Conservation (phyloP, 106 monocot species). For the Dendrobium nobile region DNA sequence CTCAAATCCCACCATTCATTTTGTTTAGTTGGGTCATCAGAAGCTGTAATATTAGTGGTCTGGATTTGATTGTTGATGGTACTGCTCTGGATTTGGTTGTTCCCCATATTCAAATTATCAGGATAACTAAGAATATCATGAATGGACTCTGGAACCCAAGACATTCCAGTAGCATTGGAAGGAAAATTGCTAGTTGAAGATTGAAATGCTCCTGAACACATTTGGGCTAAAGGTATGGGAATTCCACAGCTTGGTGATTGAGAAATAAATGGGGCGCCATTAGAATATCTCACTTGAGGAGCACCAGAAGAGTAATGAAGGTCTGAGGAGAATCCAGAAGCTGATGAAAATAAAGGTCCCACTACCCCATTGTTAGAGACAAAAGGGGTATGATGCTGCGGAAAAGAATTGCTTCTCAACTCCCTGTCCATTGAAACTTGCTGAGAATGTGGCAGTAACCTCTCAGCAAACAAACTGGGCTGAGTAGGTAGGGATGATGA, state of each 20-base stretch:
- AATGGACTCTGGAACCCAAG: constrained; percentile 23
- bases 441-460: constrained; percentile 35
- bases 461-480: constrained; percentile 27
- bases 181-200: constrained; percentile 11
- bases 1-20: constrained; percentile 38
- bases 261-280: constrained; percentile 12
- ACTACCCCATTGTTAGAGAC: constrained; percentile 35
- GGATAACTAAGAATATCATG: constrained; percentile 15
- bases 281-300: constrained; percentile 6
- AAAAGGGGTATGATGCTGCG: constrained; percentile 23
- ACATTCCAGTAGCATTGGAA: constrained; percentile 18
- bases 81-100: constrained; percentile 20
- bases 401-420: constrained; percentile 23
- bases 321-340: constrained; percentile 42
- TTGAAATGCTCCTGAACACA: constrained; percentile 28
- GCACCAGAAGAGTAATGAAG: constrained; percentile 38
- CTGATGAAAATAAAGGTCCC: constrained; percentile 41
- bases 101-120: constrained; percentile 12
- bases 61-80: constrained; percentile 14
- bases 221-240: constrained; percentile 8
- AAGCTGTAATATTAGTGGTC: constrained; percentile 8
- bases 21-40: constrained; percentile 33
- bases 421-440: constrained; percentile 45
- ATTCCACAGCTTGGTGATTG: constrained; percentile 11
- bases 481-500: constrained; percentile 39